Percentiles rank a stretch among this genome's conserved stretches.
Evolutionary conservation across 2,329 filamentous ascomycete species (phyloP).

Genomic region (Xylariomycetidae sp.): DNA sequence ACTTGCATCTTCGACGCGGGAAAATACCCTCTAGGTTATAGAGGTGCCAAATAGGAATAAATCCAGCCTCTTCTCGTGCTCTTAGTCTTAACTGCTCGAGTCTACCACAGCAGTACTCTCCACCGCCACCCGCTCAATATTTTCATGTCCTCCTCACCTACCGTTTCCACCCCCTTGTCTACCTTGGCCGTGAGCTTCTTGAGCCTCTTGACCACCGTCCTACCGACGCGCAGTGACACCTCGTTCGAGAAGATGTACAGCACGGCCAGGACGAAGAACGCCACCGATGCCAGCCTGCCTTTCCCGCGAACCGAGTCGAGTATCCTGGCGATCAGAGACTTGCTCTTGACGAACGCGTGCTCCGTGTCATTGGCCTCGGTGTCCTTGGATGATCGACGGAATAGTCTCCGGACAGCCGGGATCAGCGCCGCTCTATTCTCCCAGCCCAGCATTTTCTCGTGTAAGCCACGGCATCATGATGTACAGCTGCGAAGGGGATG

Average conservation of each 20-base stretch:
- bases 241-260: slow-evolving; percentile 57
- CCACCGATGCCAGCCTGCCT: slow-evolving; percentile 43
- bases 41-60: too few species aligned
- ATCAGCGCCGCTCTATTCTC: slow-evolving; percentile 45
- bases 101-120: slow-evolving; percentile 46
- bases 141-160: slow-evolving; percentile 46
- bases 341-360: slow-evolving; percentile 50
- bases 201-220: slow-evolving; percentile 46
- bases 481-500: neutral
- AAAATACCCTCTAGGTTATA: too few species aligned
- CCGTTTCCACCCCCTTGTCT: slow-evolving; percentile 40
- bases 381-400: slow-evolving; percentile 38
- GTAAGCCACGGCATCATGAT: too few species aligned
- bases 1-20: too few species aligned
- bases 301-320: slow-evolving; percentile 39
- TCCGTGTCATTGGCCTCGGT: slow-evolving; percentile 48
- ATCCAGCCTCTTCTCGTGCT: too few species aligned
- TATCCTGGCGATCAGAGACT: slow-evolving; percentile 46
- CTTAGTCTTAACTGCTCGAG: too few species aligned
- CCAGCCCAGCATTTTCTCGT: too few species aligned
- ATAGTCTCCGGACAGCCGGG: slow-evolving; percentile 47
- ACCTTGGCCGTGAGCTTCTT: slow-evolving; percentile 43
- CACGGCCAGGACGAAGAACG: slow-evolving; percentile 52
- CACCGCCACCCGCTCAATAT: slow-evolving; percentile 52
- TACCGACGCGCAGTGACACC: slow-evolving; percentile 50